Evolutionary conservation across 306 rosid genomes (phyloP), one percentile per base, ranked within the genome.

Genomic region (Sesbania bispinosa): DNA sequence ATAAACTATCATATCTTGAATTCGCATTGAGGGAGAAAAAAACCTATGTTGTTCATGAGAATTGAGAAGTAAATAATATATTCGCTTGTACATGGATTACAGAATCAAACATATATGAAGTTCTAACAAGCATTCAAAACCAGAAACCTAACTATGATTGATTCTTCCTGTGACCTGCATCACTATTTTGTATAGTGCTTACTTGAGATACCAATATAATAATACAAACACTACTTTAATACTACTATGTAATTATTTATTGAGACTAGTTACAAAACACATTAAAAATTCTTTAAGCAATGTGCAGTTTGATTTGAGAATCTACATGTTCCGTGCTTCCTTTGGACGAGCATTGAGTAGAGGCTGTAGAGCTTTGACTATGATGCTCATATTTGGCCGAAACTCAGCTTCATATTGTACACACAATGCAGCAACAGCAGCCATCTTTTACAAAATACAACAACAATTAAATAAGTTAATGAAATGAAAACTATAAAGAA

Each of bases 381-480:
- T 89, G 32, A 88, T 86, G 82, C 89, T 84, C 91, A 88, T 88
- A 55, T 86, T 89, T 46, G 96, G 96, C 57, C 96, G 83, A 52
- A 87, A 83, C 69, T 84, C 88, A 6, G 92, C 90, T 87, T 89
- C 96, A 83, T 87, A 87, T 77, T 89, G 96, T 65, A 89, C 84
- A 41, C 96, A 89, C 74, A 89, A 29, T 66, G 96, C 96, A 78
- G 92, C 88, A 77, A 89, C 92, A 46, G 92, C 93, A 84, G 96
- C 96, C 78, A 90, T 15, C 93, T 90, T 67, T 75, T 36, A 30
- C 69, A 57, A 32, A 23, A 70, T 46, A 76, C 3, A 30, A 14
- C n/a, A 50, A 76, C 4, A 42, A 42, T 23, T 45, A 75, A 41
- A 20, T 4, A 52, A 23, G 29, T 68, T 3, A 36, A 46, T 38